Conservation (phyloP, 768 basidiomycete genomes). For the Psilocybe azurescens region DNA sequence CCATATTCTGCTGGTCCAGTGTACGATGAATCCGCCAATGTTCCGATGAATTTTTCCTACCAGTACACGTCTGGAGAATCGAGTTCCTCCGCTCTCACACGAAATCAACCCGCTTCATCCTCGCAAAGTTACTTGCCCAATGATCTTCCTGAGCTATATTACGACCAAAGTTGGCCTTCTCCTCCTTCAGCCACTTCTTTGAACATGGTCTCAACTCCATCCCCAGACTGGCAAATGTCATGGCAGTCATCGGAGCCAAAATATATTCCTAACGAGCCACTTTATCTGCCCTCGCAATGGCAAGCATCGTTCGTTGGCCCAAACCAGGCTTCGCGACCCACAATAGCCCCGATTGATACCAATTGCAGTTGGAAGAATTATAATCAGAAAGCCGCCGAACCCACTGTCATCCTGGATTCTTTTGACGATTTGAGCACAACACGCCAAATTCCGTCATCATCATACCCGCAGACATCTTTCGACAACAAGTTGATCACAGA, state of each 20-base stretch:
- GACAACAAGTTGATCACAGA: neutral
- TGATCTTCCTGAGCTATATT: slow-evolving; percentile 32
- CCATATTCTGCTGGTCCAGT: slow-evolving; percentile 4
- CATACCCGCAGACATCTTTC: neutral
- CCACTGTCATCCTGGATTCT: slow-evolving; percentile 13
- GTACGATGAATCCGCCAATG: slow-evolving; percentile 1
- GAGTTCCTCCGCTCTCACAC: slow-evolving; percentile 11
- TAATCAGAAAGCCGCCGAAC: slow-evolving; percentile 14
- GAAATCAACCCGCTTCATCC: slow-evolving; percentile 8
- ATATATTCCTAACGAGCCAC: slow-evolving; percentile 1
- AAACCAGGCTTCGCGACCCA: slow-evolving; percentile 18
- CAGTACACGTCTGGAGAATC: slow-evolving; percentile 13
- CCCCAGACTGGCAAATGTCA: slow-evolving; percentile 24
- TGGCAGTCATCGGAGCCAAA: slow-evolving; percentile 11
- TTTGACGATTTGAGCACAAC: slow-evolving; percentile 7
- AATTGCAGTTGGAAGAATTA: slow-evolving; percentile 20
- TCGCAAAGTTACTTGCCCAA: slow-evolving; percentile 13
- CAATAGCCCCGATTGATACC: slow-evolving; percentile 22
- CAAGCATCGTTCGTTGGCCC: slow-evolving; percentile 15
- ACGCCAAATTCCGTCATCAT: neutral
- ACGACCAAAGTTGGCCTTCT: slow-evolving; percentile 29
- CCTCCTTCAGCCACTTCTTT: slow-evolving; percentile 34
- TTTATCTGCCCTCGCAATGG: slow-evolving; percentile 15
- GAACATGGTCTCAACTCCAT: slow-evolving; percentile 33
- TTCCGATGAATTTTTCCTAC: slow-evolving; percentile 10